Percentiles rank a stretch among this genome's conserved stretches.
phyloP scores from a whole-genome alignment of 129 eudicot genomes.

The Flaveria ramosissima region DNA sequence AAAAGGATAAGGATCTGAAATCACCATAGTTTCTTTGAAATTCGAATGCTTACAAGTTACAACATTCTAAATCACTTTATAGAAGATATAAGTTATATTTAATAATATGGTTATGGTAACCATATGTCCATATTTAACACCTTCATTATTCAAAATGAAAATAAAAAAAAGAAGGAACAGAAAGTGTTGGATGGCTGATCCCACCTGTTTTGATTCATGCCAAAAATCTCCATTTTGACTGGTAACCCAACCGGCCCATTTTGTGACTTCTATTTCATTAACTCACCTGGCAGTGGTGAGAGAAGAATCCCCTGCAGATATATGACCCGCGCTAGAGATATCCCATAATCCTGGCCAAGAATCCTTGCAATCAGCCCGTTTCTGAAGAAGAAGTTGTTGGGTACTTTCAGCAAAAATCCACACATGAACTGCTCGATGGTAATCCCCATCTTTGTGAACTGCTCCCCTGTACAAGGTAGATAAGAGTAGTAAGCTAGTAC shows the following conservation, averaged over 20 bases:
- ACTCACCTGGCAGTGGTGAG: slow-evolving; percentile 71
- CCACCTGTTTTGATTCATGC: neutral
- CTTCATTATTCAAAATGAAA: too few species aligned
- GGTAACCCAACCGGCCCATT: neutral
- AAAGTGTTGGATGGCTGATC: too few species aligned
- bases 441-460: slow-evolving; percentile 88
- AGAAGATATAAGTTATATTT: neutral
- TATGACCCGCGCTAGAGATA: slow-evolving; percentile 95
- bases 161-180: too few species aligned
- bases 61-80: neutral
- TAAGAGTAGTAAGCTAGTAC: neutral
- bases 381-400: slow-evolving; percentile 76
- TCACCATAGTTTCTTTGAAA: neutral
- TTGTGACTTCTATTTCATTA: neutral
- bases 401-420: slow-evolving; percentile 95
- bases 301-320: slow-evolving; percentile 90
- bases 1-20: neutral
- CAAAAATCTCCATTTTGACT: neutral
- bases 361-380: slow-evolving; percentile 82
- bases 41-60: neutral
- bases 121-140: too few species aligned
- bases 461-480: slow-evolving; percentile 49
- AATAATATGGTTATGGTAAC: neutral
- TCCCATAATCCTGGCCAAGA: slow-evolving; percentile 97
- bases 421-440: slow-evolving; percentile 92